These are phyloP conservation scores for Tulasnella sp. DNA, from an alignment of 768 basidiomycete genomes.

Conservation along the genomic window DNA sequence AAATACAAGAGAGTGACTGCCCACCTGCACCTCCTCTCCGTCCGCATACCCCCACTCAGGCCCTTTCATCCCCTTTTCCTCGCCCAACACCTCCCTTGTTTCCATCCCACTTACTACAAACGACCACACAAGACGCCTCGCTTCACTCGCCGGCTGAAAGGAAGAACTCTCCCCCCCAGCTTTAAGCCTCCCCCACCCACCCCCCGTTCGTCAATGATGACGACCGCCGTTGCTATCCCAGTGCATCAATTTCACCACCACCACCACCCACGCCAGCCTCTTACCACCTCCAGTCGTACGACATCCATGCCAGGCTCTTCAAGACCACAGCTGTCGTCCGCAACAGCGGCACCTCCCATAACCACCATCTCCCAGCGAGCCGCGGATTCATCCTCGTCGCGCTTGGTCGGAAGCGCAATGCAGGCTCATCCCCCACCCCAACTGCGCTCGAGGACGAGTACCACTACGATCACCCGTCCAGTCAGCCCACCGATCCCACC, in stretches of 20 bases:
- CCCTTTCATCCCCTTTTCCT: neutral
- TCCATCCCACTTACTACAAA: neutral
- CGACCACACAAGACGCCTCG: no score
- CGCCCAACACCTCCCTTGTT: neutral
- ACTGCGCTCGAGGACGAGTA: neutral
- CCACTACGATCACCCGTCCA: constrained; percentile 2
- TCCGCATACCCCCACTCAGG: neutral
- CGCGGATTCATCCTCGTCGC: neutral
- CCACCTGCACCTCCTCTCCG: neutral
- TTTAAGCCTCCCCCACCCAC: neutral
- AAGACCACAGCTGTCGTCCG: neutral
- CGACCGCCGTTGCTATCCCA: constrained; percentile 13
- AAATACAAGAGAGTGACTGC: neutral
- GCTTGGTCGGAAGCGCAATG: neutral
- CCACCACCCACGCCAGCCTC: neutral
- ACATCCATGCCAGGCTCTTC: neutral
- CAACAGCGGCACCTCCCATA: neutral
- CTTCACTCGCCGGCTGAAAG: neutral
- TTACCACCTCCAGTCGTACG: neutral
- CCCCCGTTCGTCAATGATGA: constrained; percentile 3
- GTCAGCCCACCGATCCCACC: constrained; percentile 22
- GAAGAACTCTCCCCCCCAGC: neutral
- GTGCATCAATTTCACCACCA: neutral
- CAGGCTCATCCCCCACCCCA: neutral
- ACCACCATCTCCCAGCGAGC: neutral